These are phyloP conservation scores for Sporisorium exsertum DNA, from an alignment of 1,284 basidiomycete species.

Conservation along the genomic window DNA sequence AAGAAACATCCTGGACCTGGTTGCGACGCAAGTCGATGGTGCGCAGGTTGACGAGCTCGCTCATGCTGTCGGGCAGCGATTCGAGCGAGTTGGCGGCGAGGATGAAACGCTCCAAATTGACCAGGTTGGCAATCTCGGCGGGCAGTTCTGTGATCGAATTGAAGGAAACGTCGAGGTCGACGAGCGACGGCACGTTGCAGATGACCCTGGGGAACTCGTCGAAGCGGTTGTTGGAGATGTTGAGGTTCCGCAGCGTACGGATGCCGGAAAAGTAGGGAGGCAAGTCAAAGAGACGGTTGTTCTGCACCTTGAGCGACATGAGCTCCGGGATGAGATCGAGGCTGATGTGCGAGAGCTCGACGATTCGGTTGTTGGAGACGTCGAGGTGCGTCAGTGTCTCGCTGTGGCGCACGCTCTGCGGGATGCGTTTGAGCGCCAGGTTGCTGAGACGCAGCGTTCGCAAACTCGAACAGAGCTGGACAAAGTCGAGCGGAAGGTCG, in stretches of 20 bases:
- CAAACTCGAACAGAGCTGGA: conserved; percentile 86
- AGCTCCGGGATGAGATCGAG: conserved; percentile 83
- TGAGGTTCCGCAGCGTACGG: conserved; percentile 80
- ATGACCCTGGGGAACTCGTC: conserved; percentile 82
- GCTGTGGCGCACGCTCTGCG: conserved; percentile 83
- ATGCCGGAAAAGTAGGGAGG: conserved; percentile 87
- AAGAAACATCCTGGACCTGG: conserved; percentile 59
- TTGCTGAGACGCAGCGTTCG: conserved; percentile 89
- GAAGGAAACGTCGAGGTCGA: conserved; percentile 93
- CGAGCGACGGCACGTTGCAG: conserved; percentile 79
- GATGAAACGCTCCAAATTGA: conserved; percentile 61
- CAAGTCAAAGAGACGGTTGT: conserved; percentile 89
- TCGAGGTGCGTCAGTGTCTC: conserved; percentile 84
- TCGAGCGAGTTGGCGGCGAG: conserved; percentile 64
- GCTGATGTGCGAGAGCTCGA: conserved; percentile 86
- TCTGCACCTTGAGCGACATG: conserved; percentile 82
- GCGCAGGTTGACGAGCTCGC: conserved; percentile 53
- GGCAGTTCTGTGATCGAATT: conserved; percentile 88
- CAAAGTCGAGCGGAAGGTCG: conserved; percentile 95
- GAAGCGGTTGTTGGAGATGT: conserved; percentile 98
- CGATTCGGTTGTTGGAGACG: conserved; percentile 91
- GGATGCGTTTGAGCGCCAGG: conserved; percentile 94
- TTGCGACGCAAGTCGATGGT: conserved; percentile 65
- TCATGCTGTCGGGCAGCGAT: conserved; percentile 58
- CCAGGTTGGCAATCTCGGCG: conserved; percentile 80